A percentile compares a stretch with the other conserved stretches of the same genome.
phyloP scores from a whole-genome alignment of 179 eudicot genomes.

The Heliamphora pulchella region DNA sequence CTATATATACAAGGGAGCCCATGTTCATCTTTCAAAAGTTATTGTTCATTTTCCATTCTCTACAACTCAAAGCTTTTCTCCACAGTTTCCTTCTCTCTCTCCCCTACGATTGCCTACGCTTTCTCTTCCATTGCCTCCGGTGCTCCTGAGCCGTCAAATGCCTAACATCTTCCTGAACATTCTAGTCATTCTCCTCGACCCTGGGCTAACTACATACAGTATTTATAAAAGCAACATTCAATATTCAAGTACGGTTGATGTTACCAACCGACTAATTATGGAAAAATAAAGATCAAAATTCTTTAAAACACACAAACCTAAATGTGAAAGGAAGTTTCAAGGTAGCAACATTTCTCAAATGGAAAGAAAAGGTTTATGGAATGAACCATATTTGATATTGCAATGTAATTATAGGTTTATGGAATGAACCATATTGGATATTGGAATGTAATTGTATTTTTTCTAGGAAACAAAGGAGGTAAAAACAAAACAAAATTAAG shows the following conservation, averaged over 20 bases:
- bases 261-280: neutral
- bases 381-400: neutral
- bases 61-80: no score
- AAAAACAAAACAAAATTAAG: neutral
- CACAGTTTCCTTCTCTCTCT: no score
- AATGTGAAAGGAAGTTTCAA: neutral
- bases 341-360: constrained; percentile 8
- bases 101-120: no score
- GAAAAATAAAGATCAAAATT: neutral
- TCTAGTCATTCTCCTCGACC: no score
- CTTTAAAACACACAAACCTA: neutral
- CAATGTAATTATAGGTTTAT: neutral
- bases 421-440: neutral
- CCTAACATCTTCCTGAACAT: no score
- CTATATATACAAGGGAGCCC: no score
- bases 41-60: no score
- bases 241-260: neutral
- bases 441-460: neutral
- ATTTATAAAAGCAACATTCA: neutral
- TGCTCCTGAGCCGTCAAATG: no score
- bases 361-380: neutral
- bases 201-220: no score
- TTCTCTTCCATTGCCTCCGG: no score
- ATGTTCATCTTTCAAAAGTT: no score
- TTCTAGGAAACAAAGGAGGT: neutral